Base-by-base conservation (phyloP, 805 yeast species). In the Barnettozyma siamensis region DNA sequence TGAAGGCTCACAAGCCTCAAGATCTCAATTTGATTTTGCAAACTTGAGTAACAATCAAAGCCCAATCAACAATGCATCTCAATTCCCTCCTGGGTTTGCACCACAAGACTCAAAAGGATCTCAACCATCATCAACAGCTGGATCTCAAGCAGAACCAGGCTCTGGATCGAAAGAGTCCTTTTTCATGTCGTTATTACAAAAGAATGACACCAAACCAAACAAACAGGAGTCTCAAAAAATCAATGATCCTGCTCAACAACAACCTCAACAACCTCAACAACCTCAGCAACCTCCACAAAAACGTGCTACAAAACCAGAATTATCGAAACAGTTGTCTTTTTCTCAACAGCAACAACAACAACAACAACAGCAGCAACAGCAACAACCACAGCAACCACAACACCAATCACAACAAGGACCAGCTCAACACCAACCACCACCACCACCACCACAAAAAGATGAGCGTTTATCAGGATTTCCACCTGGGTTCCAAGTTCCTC, bases 101-200 rank as follows among this genome's bases (percentile, higher is more conserved):
- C 43, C 37, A 24, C 39, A 21, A 20, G 35, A n/a, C n/a, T n/a
- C n/a, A n/a, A n/a, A 30, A 19, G 13, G 18, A 5, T 33, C 41
- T 13, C 41, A 38, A 20, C 27, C 40, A 7, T 32, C 44, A 19
- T 30, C 42, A 35, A 20, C 12, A 13, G 13, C n/a, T 8, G 11
- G 40, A 35, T 7, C 30, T 23, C n/a, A n/a, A n/a, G n/a, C n/a
- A 12, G 45, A 38, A 24, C 51, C 40, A 18, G 45, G 43, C n/a
- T 15, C 17, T 35, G 48, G 51, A 13, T 27, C 44, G 20, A 46
- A 48, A 38, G 58, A 53, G 19, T 51, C 57, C 2, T 56, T 56
- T 42, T 55, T 56, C 40, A 43, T 49, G 45, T 54, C 59, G 1
- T 38, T 56, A 36, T 40, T 56, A 43, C 40, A 34, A 15, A 55